Evolutionary conservation across 192 early-diverging fungal species (phyloP), one percentile per base, ranked within the genome.

Genomic region (Backusella sp.): DNA sequence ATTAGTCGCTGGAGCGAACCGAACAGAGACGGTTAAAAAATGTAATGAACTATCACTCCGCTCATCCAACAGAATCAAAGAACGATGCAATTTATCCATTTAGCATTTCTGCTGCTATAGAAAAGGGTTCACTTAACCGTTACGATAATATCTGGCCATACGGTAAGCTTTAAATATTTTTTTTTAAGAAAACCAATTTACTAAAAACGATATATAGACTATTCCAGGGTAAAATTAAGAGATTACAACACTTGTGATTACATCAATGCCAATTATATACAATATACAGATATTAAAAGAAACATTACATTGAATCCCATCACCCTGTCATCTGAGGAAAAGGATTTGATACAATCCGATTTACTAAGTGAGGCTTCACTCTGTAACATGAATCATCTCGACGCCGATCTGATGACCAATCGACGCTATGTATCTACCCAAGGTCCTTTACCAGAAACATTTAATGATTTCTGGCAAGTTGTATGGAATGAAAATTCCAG

Each of bases 401-500:
- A 49, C 46, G 44, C 53, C 21, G 53, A 59, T 2, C 11, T 73
- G 11, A 15, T 56, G 39, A 70, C 32, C 9, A 39, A 39, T 42
- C 39, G 67, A 28, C 66, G 62, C 3, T 87, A 88, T 49, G 86
- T 89, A 28, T 87, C 82, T 19, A 88, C 88, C 2, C 86, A 89
- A 62, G 88, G 96, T 8, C 97, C 97, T 15, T 76, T 97, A 49
- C 88, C 89, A 1, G 86, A 86, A 17, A 97, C 97, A 0, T 87
- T 91, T 23, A 80, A 84, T 44, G 97, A 97, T 80, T 98, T 99
- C 83, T 99, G 97, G 97, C 86, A 90, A 72, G 92, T 98, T 86
- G 82, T 94, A 14, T 97, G 96, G 97, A 93, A 99, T 81, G 93
- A 96, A 72, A 81, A 87, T 32, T 82, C 87, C 3, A 74, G 84